Conservation (phyloP, 768 basidiomycete genomes). For the Lactifluus rugatus region DNA sequence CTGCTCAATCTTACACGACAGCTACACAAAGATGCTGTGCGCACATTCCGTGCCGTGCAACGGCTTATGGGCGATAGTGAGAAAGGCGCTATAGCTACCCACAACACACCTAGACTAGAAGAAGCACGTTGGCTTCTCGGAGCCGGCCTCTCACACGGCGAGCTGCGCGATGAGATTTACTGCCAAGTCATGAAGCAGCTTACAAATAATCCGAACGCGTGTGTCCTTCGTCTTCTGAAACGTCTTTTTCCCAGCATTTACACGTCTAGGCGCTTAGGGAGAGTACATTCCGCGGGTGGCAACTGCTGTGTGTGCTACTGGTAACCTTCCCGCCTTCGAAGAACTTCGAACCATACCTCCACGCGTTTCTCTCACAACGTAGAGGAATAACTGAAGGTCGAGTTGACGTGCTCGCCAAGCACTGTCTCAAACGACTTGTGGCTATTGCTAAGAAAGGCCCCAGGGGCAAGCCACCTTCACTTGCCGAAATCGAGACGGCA, state of each 20-base stretch:
- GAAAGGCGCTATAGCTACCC: constrained; percentile 43
- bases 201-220: constrained; percentile 72
- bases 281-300: constrained; percentile 87
- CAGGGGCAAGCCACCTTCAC: constrained; percentile 70
- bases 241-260: neutral
- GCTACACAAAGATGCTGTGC: constrained; percentile 69
- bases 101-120: constrained; percentile 49
- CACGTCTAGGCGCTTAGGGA: constrained; percentile 38
- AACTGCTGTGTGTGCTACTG: constrained; percentile 82
- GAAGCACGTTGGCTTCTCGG: constrained; percentile 82
- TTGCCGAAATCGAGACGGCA: constrained; percentile 86
- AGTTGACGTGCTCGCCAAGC: constrained; percentile 84
- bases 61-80: constrained; percentile 91
- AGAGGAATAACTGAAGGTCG: constrained; percentile 61
- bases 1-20: constrained; percentile 59
- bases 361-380: constrained; percentile 66
- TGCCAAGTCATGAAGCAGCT: constrained; percentile 91
- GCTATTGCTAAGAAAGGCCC: constrained; percentile 78
- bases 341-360: constrained; percentile 80
- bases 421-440: constrained; percentile 70
- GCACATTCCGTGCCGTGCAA: constrained; percentile 82
- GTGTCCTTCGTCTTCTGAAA: constrained; percentile 26
- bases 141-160: constrained; percentile 69
- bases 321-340: constrained; percentile 90
- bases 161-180: constrained; percentile 88